Percentiles rank a stretch among this genome's conserved stretches.
Conservation (phyloP, 768 basidiomycete genomes). For the Panaeolus papilionaceus region DNA sequence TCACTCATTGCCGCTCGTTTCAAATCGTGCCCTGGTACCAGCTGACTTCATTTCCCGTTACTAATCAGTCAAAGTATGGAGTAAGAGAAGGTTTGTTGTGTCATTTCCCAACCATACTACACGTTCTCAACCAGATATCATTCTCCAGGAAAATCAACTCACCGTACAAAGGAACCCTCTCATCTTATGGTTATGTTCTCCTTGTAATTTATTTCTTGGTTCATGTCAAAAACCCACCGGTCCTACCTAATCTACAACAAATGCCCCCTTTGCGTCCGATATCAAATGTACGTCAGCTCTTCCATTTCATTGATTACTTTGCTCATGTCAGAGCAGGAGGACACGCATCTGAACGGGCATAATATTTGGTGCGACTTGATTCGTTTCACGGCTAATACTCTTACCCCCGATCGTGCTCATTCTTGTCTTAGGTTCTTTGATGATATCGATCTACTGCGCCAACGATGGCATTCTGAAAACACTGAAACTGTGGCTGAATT, state of each 20-base stretch:
- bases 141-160: constrained; percentile 91
- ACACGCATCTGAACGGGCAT: constrained; percentile 79
- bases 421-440: constrained; percentile 83
- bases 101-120: not conserved
- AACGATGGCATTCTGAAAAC: constrained; percentile 95
- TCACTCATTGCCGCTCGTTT: constrained; percentile 13
- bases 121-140: constrained; percentile 5
- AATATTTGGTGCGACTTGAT: constrained; percentile 89
- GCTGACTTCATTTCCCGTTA: constrained; percentile 21
- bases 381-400: constrained; percentile 23
- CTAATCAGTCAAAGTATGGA: constrained; percentile 94
- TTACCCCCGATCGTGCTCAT: constrained; percentile 22
- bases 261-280: constrained; percentile 92
- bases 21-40: constrained; percentile 22
- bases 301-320: constrained; percentile 16
- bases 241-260: constrained; percentile 95
- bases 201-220: constrained; percentile 98
- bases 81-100: constrained; percentile 79
- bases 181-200: constrained; percentile 96
- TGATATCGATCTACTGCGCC: constrained; percentile 90
- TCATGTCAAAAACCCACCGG: constrained; percentile 97
- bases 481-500: constrained; percentile 92
- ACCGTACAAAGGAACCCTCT: constrained; percentile 95
- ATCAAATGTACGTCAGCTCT: constrained; percentile 57
- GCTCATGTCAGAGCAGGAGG: constrained; percentile 56